These are phyloP conservation scores for Sporisorium exsertum DNA, from an alignment of 1,284 basidiomycete species.

Conservation along the genomic window DNA sequence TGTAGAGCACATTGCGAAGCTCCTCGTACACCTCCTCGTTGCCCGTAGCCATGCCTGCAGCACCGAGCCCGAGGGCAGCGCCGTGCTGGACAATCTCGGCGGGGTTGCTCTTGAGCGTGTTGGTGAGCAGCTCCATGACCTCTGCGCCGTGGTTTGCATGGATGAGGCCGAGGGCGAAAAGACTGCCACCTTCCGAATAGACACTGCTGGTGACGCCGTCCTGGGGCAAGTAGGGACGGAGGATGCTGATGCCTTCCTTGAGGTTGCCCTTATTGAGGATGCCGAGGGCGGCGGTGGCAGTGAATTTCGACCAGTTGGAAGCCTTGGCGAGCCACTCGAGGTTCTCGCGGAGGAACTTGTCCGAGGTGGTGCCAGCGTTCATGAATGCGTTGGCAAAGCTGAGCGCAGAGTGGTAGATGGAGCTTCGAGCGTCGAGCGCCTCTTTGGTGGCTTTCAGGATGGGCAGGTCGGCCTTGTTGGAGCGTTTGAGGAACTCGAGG, in stretches of 20 bases:
- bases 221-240: conserved; percentile 67
- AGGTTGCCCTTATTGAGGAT: conserved; percentile 69
- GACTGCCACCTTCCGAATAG: conserved; percentile 67
- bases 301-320: conserved; percentile 69
- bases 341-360: conserved; percentile 68
- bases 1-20: conserved; percentile 66
- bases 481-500: conserved; percentile 66
- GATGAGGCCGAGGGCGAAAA: conserved; percentile 68
- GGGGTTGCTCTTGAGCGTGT: conserved; percentile 66
- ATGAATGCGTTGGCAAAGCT: conserved; percentile 69
- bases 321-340: conserved; percentile 69
- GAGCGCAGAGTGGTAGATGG: conserved; percentile 68
- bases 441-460: conserved; percentile 68
- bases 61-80: conserved; percentile 68
- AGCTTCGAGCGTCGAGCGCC: conserved; percentile 66
- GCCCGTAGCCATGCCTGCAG: conserved; percentile 69
- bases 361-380: conserved; percentile 69
- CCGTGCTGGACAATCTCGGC: conserved; percentile 69
- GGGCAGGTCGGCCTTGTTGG: conserved; percentile 67
- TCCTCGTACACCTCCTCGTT: conserved; percentile 69
- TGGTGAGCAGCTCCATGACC: conserved; percentile 66
- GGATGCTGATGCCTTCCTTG: conserved; percentile 64
- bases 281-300: conserved; percentile 68
- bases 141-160: conserved; percentile 68
- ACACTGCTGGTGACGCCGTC: conserved; percentile 64